A percentile compares a stretch with the other conserved stretches of the same genome.
Conservation (phyloP, 106 monocot species). For the Dendrobium chrysotoxum region DNA sequence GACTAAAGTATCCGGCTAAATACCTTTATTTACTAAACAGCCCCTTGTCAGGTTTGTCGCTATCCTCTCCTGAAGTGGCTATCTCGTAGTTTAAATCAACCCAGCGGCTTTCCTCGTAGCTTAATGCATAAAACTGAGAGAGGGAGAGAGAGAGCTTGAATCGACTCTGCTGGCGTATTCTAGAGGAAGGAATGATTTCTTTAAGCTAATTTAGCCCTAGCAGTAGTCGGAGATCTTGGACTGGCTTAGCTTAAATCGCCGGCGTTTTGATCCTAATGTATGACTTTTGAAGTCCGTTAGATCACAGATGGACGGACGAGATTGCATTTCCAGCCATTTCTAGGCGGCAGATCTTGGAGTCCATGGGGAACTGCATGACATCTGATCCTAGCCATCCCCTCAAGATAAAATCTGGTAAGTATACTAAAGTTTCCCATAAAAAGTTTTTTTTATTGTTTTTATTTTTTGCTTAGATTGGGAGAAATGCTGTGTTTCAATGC, state of each 20-base stretch:
- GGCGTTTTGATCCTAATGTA: neutral
- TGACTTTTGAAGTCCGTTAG: neutral
- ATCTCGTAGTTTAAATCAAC: neutral
- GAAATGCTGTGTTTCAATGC: neutral
- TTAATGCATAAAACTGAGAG: neutral
- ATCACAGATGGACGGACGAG: constrained; percentile 1
- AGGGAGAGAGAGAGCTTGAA: neutral
- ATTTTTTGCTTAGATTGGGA: no score
- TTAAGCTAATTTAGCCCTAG: neutral
- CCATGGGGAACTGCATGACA: constrained; percentile 7
- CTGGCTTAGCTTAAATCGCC: neutral
- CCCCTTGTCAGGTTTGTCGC: neutral
- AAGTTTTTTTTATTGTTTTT: neutral
- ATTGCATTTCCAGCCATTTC: neutral
- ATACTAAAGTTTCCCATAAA: neutral
- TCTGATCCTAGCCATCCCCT: constrained; percentile 4
- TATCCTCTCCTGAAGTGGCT: neutral
- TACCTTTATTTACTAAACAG: neutral
- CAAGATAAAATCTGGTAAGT: neutral
- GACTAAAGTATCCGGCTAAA: neutral
- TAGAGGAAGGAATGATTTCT: neutral
- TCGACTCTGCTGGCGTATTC: neutral
- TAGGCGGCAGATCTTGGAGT: neutral
- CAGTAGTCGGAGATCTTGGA: neutral
- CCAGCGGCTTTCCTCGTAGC: neutral